Evolutionary conservation across 169 alveolate genomes (phyloP), one percentile per base, ranked within the genome.

Genomic region (Babesia sp.): DNA sequence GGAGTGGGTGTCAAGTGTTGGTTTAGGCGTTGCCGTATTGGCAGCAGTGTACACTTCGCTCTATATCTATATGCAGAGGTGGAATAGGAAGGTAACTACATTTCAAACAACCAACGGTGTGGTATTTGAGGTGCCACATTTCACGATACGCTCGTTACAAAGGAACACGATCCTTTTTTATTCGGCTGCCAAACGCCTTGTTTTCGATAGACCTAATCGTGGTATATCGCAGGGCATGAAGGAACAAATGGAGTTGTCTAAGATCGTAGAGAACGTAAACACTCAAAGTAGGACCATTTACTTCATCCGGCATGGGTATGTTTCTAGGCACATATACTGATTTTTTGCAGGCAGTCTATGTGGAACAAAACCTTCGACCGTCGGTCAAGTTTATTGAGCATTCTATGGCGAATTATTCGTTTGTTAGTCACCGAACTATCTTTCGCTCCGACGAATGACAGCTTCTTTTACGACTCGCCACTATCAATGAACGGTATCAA

Each of bases 241-340:
- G 22, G 41, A 16, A 4, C 85, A 73, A 34, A 18, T 16, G 9
- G 70, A 60, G 28, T 31, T 22, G 29, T 7, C 50, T 2, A 72
- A 71, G 54, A 24, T 33, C 2, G 26, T 28, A 8, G 84, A 61
- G 3, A 1, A 51, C 29, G 50, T 29, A 28, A 31, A 42, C n/a
- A 39, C 44, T 8, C 41, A 54, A 24, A 53, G 37, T 9, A 81
- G 57, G 68, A 72, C 85, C n/a, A 41, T 81, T 28, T 81, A 71
- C 61, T 81, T 71, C 63, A 50, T 73, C 0, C 59, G 89, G 11
- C 89, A 81, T 33, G 89, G 89, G 66, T 59, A 71, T 37, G 79
- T n/a, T 1, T 37, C 11, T 16, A 26, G 7, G 0, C 6, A 16
- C 8, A 22, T 59, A 0, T 34, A 14, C 26, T 55, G 2, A n/a